Base-by-base conservation (phyloP, 768 basidiomycete genomes). In the Psilocybe azurescens region DNA sequence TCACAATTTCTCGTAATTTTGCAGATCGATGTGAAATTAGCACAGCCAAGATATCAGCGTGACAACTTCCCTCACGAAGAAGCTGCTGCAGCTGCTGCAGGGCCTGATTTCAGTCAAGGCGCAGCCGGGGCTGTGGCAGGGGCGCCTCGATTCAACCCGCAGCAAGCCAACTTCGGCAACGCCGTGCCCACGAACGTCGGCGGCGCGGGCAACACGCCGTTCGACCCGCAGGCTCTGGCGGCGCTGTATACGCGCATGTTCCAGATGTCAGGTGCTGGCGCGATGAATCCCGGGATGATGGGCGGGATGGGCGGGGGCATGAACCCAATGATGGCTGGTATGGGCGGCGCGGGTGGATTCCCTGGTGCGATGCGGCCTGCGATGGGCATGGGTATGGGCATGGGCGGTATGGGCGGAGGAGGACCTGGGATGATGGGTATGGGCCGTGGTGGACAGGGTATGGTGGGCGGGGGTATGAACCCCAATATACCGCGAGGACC, bases 21-120 rank as follows among this genome's bases (percentile, higher is more conserved):
- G 1, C 62, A 98, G 97, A 96, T 99, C 68, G 97, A 99, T 72
- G 95, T 99, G 50, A 99, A 98, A 77, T 84, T 95, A 50, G 97
- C 97, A 1, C 95, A 97, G 73, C 95, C 96, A 3, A 86, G 95
- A 49, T 90, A 88, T 69, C 90, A 91, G 69, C 86, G 91, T 38
- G 88, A 93, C 73, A 82, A 81, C 68, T 82, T 84, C 70, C 78
- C 75, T 5, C 74, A 81, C 59, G 84, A 86, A 68, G 85, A 86
- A 66, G 78, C 69, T 1, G 67, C 61, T 20, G 70, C 64, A 1
- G 67, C 67, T 4, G 77, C 64, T 33, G 59, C 60, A 2, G 68
- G 65, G 7, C 52, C 39, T 44, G 73, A 71, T 10, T 73, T 68
- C 61, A 58, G 13, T 18, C 67, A 65, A 66, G 39, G 38, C 20